Base-by-base conservation (phyloP, 2,329 filamentous ascomycete species). In the Ascomycota sp. region DNA sequence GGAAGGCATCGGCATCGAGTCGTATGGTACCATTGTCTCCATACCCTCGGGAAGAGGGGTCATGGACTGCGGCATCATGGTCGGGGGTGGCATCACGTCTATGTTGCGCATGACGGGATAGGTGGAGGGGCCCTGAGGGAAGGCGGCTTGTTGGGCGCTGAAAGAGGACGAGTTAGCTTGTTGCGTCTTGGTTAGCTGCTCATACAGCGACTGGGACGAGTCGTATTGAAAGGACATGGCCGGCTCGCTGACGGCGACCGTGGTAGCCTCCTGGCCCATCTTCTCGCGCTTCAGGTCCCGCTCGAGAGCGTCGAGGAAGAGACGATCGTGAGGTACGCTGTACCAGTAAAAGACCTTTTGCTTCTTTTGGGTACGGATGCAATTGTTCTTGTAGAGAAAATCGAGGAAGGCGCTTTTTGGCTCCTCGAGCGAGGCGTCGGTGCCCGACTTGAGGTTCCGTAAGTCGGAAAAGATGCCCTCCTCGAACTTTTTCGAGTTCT, bases 331-430 rank as follows among this genome's bases (percentile, higher is more conserved):
- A 2, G 89, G 89, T 28, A 98, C 89, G 60, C 85, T 94, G 59
- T 95, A 98, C 89, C 89, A 98, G 61, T 95, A 98, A 50, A 98
- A 98, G 40, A 98, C 89, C 65, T 98, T 98, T 51, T 98, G 89
- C 68, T 98, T 98, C 73, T 98, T 98, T 57, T 98, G 89, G 23
- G 89, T 98, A 43, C 89, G 76, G 44, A 98, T 98, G 67, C 89
- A 98, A 64, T 98, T 98, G 69, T 98, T 98, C 69, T 98, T 98
- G 72, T 98, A 98, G 27, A 98, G 66, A 53, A 95, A 98, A 56
- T 98, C 89, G 36, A 98, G 69, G 59, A 98, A 98, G 2, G 80
- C 76, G 58, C 86, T 95, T 67, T 98, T 98, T 32, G 89, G 89
- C 62, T 98, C 89, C 58, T 98, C 89, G 35, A 98, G 72, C 25